These are phyloP conservation scores for Wallacemonas collosoma DNA, from an alignment of 208 protist species.

Conservation along the genomic window DNA sequence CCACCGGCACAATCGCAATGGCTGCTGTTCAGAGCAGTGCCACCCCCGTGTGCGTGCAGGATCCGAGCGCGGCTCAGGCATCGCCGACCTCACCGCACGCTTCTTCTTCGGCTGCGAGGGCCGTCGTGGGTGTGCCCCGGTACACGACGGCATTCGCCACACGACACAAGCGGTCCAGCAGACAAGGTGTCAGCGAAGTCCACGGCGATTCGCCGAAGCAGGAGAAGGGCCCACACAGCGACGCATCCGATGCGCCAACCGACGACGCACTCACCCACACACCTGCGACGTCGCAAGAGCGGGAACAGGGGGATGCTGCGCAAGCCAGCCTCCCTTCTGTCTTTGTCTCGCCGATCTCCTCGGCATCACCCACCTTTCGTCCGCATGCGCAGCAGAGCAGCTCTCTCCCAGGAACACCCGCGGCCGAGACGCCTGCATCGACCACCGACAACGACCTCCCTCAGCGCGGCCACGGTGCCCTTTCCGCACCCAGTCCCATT, in stretches of 20 bases:
- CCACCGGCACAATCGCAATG: neutral
- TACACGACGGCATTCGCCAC: neutral
- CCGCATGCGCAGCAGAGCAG: no score
- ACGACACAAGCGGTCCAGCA: neutral
- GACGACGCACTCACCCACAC: no score
- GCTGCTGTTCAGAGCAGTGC: neutral
- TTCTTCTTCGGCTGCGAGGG: neutral
- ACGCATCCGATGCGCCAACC: neutral
- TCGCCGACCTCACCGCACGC: no score
- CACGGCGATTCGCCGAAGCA: neutral
- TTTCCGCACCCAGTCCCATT: neutral
- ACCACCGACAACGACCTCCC: no score
- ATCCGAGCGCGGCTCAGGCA: no score
- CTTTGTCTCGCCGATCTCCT: neutral
- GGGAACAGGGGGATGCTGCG: no score
- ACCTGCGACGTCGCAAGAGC: no score
- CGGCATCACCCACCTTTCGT: neutral
- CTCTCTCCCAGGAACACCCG: no score
- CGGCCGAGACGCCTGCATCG: no score
- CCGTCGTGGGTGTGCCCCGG: neutral
- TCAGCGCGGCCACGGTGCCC: neutral
- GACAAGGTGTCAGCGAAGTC: neutral
- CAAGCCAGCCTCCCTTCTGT: neutral
- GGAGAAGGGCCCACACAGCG: neutral
- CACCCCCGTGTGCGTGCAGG: no score